Evolutionary conservation across 441 rosid genomes (phyloP).

Genomic region (Euphorbia corollata): DNA sequence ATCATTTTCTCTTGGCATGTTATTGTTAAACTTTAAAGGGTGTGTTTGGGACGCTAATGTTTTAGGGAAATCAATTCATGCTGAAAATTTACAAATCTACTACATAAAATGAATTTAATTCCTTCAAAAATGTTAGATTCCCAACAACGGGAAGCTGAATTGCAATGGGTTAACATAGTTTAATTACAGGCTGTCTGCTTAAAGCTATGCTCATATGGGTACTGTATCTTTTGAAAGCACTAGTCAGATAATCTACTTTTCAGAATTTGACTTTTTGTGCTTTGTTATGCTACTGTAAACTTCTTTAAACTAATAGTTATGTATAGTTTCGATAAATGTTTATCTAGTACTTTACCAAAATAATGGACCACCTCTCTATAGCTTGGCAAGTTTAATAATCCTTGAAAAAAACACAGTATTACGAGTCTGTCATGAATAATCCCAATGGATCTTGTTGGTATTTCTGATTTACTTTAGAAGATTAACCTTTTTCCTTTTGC

Average conservation of each 20-base stretch:
- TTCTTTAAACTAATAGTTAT: neutral
- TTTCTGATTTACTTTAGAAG: neutral
- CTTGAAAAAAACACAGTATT: neutral
- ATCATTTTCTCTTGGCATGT: neutral
- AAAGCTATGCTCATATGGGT: neutral
- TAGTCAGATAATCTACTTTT: neutral
- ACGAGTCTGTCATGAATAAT: neutral
- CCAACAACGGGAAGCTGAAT: neutral
- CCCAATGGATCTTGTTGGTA: neutral
- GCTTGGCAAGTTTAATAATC: neutral
- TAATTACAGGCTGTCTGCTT: neutral
- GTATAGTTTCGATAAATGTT: neutral
- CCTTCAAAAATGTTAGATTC: too few relatives aligned
- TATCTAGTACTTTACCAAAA: neutral
- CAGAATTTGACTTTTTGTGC: neutral
- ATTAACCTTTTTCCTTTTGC: conserved; percentile 13
- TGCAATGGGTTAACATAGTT: neutral
- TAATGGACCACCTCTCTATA: neutral
- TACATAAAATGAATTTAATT: too few relatives aligned
- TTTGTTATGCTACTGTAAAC: neutral
- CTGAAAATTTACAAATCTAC: too few relatives aligned
- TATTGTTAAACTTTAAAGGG: too few relatives aligned
- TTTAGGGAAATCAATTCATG: too few relatives aligned
- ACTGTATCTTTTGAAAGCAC: neutral
- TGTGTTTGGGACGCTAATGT: too few relatives aligned